Percentiles rank a stretch among this genome's conserved stretches.
Evolutionary conservation across 2,329 filamentous ascomycete genomes (phyloP).

Genomic region (Amphichorda felina): DNA sequence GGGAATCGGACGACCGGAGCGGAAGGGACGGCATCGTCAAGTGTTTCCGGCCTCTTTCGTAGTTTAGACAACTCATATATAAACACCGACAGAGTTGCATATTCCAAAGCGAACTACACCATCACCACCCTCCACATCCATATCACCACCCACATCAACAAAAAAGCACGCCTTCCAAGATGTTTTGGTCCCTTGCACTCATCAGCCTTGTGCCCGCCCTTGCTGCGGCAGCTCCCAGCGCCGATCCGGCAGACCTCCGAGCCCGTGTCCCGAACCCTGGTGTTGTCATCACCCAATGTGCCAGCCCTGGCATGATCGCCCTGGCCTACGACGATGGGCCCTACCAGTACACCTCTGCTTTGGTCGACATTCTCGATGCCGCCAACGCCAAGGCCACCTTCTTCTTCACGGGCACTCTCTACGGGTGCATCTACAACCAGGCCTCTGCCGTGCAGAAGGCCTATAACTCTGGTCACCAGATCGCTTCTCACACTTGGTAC

Average conservation of each 20-base stretch:
- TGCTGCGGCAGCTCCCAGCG: not conserved
- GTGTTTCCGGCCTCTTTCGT: not conserved
- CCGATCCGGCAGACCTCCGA: not conserved
- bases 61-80: not conserved
- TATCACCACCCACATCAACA: no score
- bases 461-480: slow-evolving; percentile 36
- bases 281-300: slow-evolving; percentile 31
- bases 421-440: slow-evolving; percentile 38
- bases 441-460: slow-evolving; percentile 39
- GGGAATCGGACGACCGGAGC: no score
- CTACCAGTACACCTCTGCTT: slow-evolving; percentile 31
- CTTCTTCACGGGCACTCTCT: slow-evolving; percentile 39
- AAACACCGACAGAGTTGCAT: no score
- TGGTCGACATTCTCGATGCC: slow-evolving; percentile 37
- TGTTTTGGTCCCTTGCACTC: not conserved
- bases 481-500: slow-evolving; percentile 41
- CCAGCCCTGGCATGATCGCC: slow-evolving; percentile 29
- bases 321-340: slow-evolving; percentile 44
- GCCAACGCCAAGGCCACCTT: slow-evolving; percentile 39
- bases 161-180: no score
- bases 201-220: not conserved
- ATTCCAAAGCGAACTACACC: no score
- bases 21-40: no score
- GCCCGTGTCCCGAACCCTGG: slow-evolving; percentile 11
- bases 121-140: no score